These are phyloP conservation scores for Puccinia sorghi DNA, from an alignment of 1,284 basidiomycete species.

Conservation along the genomic window DNA sequence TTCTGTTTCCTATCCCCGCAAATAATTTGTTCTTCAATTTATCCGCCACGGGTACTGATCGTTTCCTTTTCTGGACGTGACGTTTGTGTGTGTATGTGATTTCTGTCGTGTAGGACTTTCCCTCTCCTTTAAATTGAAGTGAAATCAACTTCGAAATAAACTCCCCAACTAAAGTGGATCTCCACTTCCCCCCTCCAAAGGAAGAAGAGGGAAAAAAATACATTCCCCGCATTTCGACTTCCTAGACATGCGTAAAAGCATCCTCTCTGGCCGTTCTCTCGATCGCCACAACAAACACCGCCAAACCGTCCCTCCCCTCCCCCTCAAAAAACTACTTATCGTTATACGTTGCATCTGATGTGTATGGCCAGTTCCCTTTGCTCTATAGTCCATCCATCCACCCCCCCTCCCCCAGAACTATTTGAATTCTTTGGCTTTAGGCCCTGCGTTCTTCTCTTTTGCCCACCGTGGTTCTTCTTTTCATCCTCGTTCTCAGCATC, in stretches of 20 bases:
- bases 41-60: not conserved
- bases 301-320: too few relatives aligned
- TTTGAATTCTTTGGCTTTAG: not conserved
- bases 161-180: not conserved
- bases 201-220: not conserved
- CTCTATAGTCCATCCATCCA: too few relatives aligned
- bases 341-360: too few relatives aligned
- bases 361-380: too few relatives aligned
- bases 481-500: not conserved
- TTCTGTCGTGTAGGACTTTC: constrained; percentile 11
- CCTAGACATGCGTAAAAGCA: too few relatives aligned
- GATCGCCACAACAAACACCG: not conserved
- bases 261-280: too few relatives aligned
- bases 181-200: too few relatives aligned
- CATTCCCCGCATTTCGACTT: too few relatives aligned
- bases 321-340: not conserved
- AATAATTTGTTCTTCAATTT: not conserved
- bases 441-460: not conserved
- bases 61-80: too few relatives aligned
- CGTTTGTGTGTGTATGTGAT: not conserved
- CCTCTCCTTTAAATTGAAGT: constrained; percentile 34
- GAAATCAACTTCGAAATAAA: not conserved
- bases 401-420: not conserved
- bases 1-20: not conserved
- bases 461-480: not conserved